Base-by-base conservation (phyloP, 2,329 filamentous ascomycete species). In the Chaetomiaceae sp. region DNA sequence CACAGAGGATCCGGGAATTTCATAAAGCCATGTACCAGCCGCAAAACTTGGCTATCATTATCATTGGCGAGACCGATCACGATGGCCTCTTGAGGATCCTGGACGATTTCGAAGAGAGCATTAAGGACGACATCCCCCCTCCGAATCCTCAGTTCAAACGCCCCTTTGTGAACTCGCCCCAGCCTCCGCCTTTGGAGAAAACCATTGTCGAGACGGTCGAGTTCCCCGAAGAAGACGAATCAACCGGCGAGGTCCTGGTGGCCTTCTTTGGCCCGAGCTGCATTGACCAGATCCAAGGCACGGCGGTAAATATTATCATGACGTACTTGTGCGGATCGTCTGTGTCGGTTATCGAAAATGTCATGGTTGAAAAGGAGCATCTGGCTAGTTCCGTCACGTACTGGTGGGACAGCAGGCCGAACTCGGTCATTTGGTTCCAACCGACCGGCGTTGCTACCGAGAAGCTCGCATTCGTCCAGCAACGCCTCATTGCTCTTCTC, bases 1-100 rank as follows among this genome's bases (percentile, higher is more conserved):
- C 90, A 1, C 87, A 96, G 48, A 85, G 90, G 34, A 99, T 99
- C 60, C 85, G 94, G n/a, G 83, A 86, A 54, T 99, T 97, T 64
- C 94, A 99, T 69, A 85, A 85, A 57, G 88, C 91, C 59, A 97
- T 99, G 92, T 99, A 99, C 66, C 92, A 97, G 67, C 94, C 94
- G 3, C 92, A 91, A 67, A 99, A 99, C 65, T 75, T 99, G 55
- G 95, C 91, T 59, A 74, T 99, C 25, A 81, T 96, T 23, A 84
- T 99, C 54, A 86, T 95, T n/a, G 94, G 94, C 38, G 90, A 96
- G 69, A 83, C 95, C 1, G 84, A 96, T 65, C 89, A 96, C 65
- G 73, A 81, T 0, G 79, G 95, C 63, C 78, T 99, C 53, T 73
- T 97, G 20, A 72, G 85, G 29, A 90, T 95, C 42, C 73, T 99